phyloP scores from a whole-genome alignment of 148 eudicot genomes.

The Camellia granthamiana region DNA sequence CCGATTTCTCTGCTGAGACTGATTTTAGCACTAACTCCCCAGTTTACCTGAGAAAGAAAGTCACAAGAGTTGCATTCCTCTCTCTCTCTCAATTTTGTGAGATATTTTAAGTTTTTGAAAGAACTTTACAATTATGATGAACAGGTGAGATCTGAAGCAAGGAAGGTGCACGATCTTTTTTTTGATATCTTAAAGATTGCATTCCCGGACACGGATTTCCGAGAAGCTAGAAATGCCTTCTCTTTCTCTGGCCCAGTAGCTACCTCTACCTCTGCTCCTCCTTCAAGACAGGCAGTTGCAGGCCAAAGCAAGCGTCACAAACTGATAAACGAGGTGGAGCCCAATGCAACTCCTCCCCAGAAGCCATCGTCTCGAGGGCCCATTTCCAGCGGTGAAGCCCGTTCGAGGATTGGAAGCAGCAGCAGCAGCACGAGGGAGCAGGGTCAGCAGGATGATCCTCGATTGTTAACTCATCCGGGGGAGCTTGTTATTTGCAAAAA shows the following conservation, averaged over 20 bases:
- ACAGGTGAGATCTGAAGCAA: constrained; percentile 91
- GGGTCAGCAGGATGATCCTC: constrained; percentile 41
- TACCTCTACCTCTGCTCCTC: constrained; percentile 41
- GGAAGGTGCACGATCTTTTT: constrained; percentile 85
- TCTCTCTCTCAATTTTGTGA: neutral
- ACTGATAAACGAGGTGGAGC: constrained; percentile 53
- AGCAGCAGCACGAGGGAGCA: constrained; percentile 28
- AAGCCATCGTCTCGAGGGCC: constrained; percentile 47
- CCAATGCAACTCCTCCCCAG: constrained; percentile 44
- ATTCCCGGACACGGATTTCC: constrained; percentile 73
- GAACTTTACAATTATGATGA: constrained; percentile 10
- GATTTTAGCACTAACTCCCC: neutral
- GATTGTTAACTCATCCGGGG: constrained; percentile 74
- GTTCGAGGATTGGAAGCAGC: constrained; percentile 46
- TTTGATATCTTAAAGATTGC: constrained; percentile 71
- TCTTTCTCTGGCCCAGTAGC: constrained; percentile 54
- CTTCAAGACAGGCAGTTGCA: constrained; percentile 42
- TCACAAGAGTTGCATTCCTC: neutral
- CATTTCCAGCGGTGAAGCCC: constrained; percentile 32
- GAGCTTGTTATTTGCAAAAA: constrained; percentile 91
- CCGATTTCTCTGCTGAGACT: neutral
- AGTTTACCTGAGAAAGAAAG: too few relatives aligned
- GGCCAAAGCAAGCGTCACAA: constrained; percentile 64
- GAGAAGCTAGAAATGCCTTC: constrained; percentile 64
- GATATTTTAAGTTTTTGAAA: neutral